A percentile compares a stretch with the other conserved stretches of the same genome.
Evolutionary conservation across 768 basidiomycete genomes (phyloP).

Genomic region (Pleurotus eryngii): DNA sequence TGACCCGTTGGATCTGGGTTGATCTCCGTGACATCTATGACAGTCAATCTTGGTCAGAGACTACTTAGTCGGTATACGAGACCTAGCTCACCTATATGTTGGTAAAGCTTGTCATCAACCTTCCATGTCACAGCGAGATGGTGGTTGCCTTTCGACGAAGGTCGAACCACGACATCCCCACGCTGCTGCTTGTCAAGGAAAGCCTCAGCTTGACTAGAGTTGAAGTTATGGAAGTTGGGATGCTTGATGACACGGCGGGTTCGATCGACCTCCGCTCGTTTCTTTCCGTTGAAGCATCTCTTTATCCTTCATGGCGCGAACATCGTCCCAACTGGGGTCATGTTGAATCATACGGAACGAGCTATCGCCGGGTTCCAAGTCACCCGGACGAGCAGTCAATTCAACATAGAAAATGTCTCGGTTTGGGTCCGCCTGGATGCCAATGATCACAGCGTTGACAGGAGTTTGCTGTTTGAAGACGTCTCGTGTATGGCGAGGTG

Average conservation of each 20-base stretch:
- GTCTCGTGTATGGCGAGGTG: constrained; percentile 35
- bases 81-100: constrained; percentile 79
- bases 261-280: constrained; percentile 76
- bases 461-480: constrained; percentile 77
- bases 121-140: constrained; percentile 99
- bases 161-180: constrained; percentile 94
- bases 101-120: constrained; percentile 92
- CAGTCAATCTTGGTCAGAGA: neutral
- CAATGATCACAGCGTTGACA: constrained; percentile 74
- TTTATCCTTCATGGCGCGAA: constrained; percentile 61
- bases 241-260: constrained; percentile 91
- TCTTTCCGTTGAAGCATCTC: constrained; percentile 81
- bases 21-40: constrained; percentile 75
- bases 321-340: constrained; percentile 64
- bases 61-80: constrained; percentile 1
- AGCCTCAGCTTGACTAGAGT: constrained; percentile 83
- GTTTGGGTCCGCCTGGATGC: constrained; percentile 59
- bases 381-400: constrained; percentile 65
- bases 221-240: constrained; percentile 97
- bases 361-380: constrained; percentile 60
- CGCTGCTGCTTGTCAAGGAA: constrained; percentile 87
- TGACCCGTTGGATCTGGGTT: constrained; percentile 73
- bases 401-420: constrained; percentile 66
- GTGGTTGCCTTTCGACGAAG: constrained; percentile 89
- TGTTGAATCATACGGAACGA: constrained; percentile 55